These are phyloP conservation scores for Podospora conica DNA, from an alignment of 495 filamentous ascomycete genomes.

Conservation along the genomic window DNA sequence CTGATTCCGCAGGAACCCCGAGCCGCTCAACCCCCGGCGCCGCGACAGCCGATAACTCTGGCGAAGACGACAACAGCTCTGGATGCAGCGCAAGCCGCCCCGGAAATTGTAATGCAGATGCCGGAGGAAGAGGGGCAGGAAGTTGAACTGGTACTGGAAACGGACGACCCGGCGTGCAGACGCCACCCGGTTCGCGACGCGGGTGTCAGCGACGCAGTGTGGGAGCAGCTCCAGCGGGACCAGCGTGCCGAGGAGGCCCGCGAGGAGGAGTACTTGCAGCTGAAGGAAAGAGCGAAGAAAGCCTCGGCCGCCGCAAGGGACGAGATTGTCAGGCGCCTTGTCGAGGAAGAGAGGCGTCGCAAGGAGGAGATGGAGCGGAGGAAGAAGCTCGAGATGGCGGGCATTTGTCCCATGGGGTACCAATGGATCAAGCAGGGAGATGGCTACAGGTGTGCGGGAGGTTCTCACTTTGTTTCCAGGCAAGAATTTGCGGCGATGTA, in stretches of 20 bases:
- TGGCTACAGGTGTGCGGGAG: slow-evolving; percentile 52
- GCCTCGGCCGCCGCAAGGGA: slow-evolving; percentile 21
- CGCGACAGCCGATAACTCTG: neutral
- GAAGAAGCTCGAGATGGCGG: slow-evolving; percentile 44
- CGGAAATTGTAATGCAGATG: neutral
- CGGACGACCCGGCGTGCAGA: neutral
- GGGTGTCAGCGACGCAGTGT: slow-evolving; percentile 55
- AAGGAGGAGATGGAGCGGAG: slow-evolving; percentile 38
- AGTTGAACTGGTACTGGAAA: neutral
- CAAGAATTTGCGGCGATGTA: neutral
- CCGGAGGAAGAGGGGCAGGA: neutral
- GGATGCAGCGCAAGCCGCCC: neutral
- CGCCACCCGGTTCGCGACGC: slow-evolving; percentile 37
- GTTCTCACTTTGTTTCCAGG: slow-evolving; percentile 35
- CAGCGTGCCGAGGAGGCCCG: slow-evolving; percentile 30
- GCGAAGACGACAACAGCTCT: neutral
- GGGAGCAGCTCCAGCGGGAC: slow-evolving; percentile 52
- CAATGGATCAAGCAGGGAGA: slow-evolving; percentile 47
- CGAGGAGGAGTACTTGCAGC: slow-evolving; percentile 24
- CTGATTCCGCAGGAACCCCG: neutral
- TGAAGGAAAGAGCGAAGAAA: slow-evolving; percentile 19
- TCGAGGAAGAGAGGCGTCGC: slow-evolving; percentile 26
- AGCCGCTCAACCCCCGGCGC: neutral
- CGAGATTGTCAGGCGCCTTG: slow-evolving; percentile 20
- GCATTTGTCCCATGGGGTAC: slow-evolving; percentile 45